Base-by-base conservation (phyloP, 2,329 filamentous ascomycete species). In the Aschersonia sp. region DNA sequence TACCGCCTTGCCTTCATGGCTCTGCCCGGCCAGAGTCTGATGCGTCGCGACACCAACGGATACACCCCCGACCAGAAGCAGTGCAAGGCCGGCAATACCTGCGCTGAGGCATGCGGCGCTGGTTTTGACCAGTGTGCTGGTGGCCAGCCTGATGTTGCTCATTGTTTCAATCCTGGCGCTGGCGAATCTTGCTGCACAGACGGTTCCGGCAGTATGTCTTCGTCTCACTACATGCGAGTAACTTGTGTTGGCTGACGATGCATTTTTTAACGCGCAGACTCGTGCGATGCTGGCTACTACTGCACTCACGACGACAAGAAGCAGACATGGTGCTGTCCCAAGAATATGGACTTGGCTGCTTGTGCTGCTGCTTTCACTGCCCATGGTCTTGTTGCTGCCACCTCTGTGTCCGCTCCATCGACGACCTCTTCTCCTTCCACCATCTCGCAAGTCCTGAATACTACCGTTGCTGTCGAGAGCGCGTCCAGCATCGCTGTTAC, bases 231-330 rank as follows among this genome's bases (percentile, higher is more conserved):
- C 20, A 20, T 20, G 20, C 20, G 20, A 20, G 20, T 20, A 20
- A 20, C 2, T 20, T 20, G 20, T 20, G 20, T 20, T 20, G 2
- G 20, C 20, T 20, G 20, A 20, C 20, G 20, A 20, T 20, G 20
- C 20, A 20, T 20, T 20, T 20, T 20, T 20, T 1, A 20, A 20
- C 20, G 20, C 20, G 35, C 47, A 80, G 77, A 78, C 62, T 76
- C 78, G 32, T 83, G 79, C 60, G 71, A 77, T 32, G 60, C 64
- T 12, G 77, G 75, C 45, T 83, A 74, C 67, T 82, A 75, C 68
- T 83, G 80, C 66, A 71, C 75, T n/a, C 66, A 72, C 54, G 72
- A 80, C 58, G 59, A 62, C 47, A 56, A 61, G 43, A 61, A 64
- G 47, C 64, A 69, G 49, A 80, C 78, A 35, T 74, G 74, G 67